A percentile compares a stretch with the other conserved stretches of the same genome.
Conservation (phyloP, 306 rosid species). For the Corylus heterophylla region DNA sequence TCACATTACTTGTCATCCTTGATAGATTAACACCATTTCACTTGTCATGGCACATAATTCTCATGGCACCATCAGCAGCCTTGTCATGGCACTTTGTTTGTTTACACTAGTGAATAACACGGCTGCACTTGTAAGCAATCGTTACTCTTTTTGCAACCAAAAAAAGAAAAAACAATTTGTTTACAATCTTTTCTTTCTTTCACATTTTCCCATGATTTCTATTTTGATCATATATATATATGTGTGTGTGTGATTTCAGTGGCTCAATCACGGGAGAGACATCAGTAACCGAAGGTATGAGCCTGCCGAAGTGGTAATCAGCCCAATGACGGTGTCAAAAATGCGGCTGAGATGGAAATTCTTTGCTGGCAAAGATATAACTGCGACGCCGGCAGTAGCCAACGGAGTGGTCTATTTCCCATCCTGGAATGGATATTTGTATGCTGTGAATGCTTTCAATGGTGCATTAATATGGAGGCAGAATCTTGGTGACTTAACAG, state of each 20-base stretch:
- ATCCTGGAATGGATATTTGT: slow-evolving; percentile 44
- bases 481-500: slow-evolving; percentile 32
- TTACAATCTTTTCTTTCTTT: neutral
- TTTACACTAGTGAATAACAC: slow-evolving; percentile 13
- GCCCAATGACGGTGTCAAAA: slow-evolving; percentile 19
- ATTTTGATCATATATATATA: neutral
- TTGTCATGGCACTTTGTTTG: slow-evolving; percentile 13
- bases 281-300: slow-evolving; percentile 31
- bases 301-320: slow-evolving; percentile 22
- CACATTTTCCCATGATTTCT: neutral
- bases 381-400: slow-evolving; percentile 40
- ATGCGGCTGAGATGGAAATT: slow-evolving; percentile 31
- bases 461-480: slow-evolving; percentile 36
- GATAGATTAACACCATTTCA: neutral
- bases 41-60: slow-evolving; percentile 13
- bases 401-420: slow-evolving; percentile 40
- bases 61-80: neutral
- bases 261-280: slow-evolving; percentile 42
- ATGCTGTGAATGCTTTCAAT: slow-evolving; percentile 30
- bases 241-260: slow-evolving; percentile 17
- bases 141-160: neutral
- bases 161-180: neutral
- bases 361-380: slow-evolving; percentile 35
- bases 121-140: slow-evolving; percentile 11
- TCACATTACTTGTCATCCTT: neutral